A percentile compares a stretch with the other conserved stretches of the same genome.
Evolutionary conservation across 176 grass and related monocot species (phyloP).

Genomic region (Chloris gayana): DNA sequence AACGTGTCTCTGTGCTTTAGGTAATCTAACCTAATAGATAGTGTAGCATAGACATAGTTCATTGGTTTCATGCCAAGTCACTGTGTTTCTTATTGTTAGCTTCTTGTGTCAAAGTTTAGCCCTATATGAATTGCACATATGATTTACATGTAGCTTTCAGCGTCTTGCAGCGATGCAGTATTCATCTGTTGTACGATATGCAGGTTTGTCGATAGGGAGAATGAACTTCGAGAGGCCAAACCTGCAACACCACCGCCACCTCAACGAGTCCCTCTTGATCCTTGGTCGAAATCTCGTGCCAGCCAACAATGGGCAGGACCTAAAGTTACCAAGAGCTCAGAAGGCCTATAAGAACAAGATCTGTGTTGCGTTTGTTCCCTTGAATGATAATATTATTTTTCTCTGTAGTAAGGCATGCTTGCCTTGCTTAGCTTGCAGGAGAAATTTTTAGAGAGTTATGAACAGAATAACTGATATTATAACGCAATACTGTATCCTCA

Average conservation of each 20-base stretch:
- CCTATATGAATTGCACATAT: not conserved
- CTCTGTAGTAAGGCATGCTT: conserved; percentile 10
- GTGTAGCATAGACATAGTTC: no score
- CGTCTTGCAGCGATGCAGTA: not conserved
- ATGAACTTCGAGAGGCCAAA: conserved; percentile 88
- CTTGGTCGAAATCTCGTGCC: conserved; percentile 74
- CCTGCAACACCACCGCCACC: conserved; percentile 62
- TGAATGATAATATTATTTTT: not conserved
- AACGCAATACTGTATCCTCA: not conserved
- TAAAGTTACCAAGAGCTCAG: conserved; percentile 56
- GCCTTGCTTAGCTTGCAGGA: conserved; percentile 5
- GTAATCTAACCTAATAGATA: not conserved
- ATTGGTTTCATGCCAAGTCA: not conserved
- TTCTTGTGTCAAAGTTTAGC: not conserved
- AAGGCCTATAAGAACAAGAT: conserved; percentile 49
- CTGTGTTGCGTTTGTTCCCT: not conserved
- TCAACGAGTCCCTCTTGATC: conserved; percentile 67
- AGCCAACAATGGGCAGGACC: conserved; percentile 73
- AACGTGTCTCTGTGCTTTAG: not conserved
- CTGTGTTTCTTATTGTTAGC: not conserved
- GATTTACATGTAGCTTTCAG: not conserved
- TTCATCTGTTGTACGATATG: not conserved
- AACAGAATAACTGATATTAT: conserved; percentile 51
- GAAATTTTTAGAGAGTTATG: conserved; percentile 33
- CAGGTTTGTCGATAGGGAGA: conserved; percentile 94